Percentiles rank a stretch among this genome's conserved stretches.
phyloP scores from a whole-genome alignment of 306 rosid genomes.

The Aeschynomene evenia region DNA sequence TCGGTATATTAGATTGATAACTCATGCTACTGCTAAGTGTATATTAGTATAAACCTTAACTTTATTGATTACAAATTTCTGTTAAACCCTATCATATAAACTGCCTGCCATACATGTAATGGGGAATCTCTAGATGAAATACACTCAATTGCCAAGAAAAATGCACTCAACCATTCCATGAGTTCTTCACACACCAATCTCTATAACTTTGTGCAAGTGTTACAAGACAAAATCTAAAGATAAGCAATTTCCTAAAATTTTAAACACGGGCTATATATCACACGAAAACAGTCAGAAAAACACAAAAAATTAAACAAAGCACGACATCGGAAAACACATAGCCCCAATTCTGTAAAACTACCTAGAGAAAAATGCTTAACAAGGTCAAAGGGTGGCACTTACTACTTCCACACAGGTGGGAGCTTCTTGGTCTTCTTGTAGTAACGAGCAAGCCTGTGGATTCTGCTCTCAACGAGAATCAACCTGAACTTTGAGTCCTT shows the following conservation, averaged over 20 bases:
- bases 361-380: not conserved
- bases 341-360: not conserved
- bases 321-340: not conserved
- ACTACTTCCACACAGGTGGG: constrained; percentile 92
- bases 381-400: constrained; percentile 28
- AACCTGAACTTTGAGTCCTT: constrained; percentile 89
- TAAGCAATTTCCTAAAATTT: too few relatives aligned
- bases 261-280: too few relatives aligned
- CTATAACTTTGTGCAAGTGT: not conserved
- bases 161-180: not conserved
- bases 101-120: not conserved
- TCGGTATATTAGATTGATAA: not conserved
- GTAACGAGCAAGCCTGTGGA: constrained; percentile 83
- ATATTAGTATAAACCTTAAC: not conserved
- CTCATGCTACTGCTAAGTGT: not conserved
- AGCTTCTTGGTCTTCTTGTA: constrained; percentile 94
- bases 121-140: not conserved
- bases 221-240: not conserved
- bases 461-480: constrained; percentile 90
- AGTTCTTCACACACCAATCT: not conserved
- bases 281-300: not conserved
- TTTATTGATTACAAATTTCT: not conserved
- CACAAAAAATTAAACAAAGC: not conserved
- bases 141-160: not conserved
- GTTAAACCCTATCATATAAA: not conserved